These are phyloP conservation scores for Diversispora eburnea DNA, from an alignment of 192 early-diverging fungal species.

Conservation along the genomic window DNA sequence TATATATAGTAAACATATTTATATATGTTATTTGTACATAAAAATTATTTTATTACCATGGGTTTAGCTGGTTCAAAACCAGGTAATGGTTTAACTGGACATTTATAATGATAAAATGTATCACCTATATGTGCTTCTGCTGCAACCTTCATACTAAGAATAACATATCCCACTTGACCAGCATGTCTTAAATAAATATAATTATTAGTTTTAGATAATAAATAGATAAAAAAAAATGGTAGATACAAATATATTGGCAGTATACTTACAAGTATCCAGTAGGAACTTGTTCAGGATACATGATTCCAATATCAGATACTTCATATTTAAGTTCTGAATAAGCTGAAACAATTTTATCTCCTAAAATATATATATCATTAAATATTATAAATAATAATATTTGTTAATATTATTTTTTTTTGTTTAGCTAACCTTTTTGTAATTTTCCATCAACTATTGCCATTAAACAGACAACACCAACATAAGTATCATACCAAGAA, in stretches of 20 bases:
- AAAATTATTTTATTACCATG: conserved; percentile 56
- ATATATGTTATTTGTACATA: background rate
- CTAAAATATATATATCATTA: conserved; percentile 30
- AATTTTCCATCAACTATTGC: conserved; percentile 83
- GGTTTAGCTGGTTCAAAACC: conserved; percentile 94
- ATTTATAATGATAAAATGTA: conserved; percentile 77
- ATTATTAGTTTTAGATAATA: background rate
- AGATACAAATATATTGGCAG: background rate
- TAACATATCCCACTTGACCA: conserved; percentile 89
- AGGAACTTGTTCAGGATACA: conserved; percentile 84
- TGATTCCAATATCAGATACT: conserved; percentile 86
- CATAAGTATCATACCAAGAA: conserved; percentile 96
- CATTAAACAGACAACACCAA: conserved; percentile 93
- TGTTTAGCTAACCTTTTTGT: conserved; percentile 51
- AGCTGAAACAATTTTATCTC: conserved; percentile 78
- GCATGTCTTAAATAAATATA: conserved; percentile 40
- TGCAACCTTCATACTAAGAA: conserved; percentile 89
- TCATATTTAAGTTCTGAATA: conserved; percentile 82
- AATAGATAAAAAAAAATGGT: conserved; percentile 1
- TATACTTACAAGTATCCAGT: conserved; percentile 54
- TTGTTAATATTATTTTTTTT: background rate
- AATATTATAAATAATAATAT: background rate
- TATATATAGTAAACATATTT: background rate
- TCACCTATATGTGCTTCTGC: conserved; percentile 94
- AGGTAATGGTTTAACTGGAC: conserved; percentile 68